Conservation (phyloP, 73 alveolate species). For the Tetrahymena borealis region DNA sequence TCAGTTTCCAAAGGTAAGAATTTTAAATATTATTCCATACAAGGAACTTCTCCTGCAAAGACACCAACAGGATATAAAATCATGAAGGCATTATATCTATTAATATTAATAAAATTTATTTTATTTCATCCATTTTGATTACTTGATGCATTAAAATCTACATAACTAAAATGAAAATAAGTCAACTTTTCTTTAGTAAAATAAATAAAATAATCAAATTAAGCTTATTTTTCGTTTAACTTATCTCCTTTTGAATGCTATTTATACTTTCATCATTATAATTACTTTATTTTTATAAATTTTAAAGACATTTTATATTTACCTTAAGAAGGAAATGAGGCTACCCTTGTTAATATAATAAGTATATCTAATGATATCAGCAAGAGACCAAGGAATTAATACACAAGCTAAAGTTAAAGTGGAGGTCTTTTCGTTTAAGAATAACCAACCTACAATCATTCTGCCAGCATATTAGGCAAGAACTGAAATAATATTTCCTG, state of each 20-base stretch:
- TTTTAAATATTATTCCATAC: background rate
- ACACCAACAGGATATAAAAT: background rate
- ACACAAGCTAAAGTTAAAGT: background rate
- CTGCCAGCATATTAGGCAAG: background rate
- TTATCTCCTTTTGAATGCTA: too few species aligned
- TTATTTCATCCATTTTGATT: too few species aligned
- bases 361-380: background rate
- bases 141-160: too few species aligned
- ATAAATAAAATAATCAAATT: too few species aligned
- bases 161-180: too few species aligned
- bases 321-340: background rate
- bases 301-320: too few species aligned
- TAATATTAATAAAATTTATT: too few species aligned
- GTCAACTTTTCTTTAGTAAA: too few species aligned
- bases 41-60: background rate
- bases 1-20: background rate
- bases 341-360: background rate
- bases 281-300: too few species aligned
- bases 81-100: background rate
- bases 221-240: too few species aligned
- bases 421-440: background rate
- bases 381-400: background rate
- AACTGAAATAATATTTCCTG: background rate
- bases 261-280: too few species aligned
- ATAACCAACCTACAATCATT: background rate